phyloP scores from a whole-genome alignment of 257 asterid genomes.

The Misopates orontium region DNA sequence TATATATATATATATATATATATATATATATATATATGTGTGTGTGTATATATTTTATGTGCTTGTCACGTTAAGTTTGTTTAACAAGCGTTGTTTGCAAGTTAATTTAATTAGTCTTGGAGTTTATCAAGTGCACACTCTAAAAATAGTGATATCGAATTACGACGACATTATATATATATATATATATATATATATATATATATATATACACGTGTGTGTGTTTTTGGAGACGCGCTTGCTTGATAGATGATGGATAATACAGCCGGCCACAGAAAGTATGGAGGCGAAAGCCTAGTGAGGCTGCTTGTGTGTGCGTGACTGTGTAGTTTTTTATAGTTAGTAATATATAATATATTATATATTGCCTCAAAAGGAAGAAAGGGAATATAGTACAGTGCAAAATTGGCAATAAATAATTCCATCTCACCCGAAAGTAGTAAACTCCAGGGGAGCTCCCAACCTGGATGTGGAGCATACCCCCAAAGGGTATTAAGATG shows the following conservation, averaged over 20 bases:
- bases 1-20: no score
- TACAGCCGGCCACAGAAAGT: constrained; percentile 26
- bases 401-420: not conserved
- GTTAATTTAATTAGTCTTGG: no score
- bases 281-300: not conserved
- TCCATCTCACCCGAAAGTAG: constrained; percentile 34
- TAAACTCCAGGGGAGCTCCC: constrained; percentile 37
- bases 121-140: no score
- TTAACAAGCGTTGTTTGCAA: no score
- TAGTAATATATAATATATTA: not conserved
- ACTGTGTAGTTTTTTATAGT: not conserved
- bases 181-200: no score
- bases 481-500: constrained; percentile 26
- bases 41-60: no score
- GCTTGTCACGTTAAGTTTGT: no score
- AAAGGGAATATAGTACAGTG: not conserved
- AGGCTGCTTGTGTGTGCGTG: not conserved
- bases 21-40: no score
- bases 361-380: constrained; percentile 1
- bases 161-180: no score
- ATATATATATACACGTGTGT: not conserved
- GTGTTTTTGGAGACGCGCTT: constrained; percentile 29
- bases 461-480: constrained; percentile 65
- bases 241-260: constrained; percentile 14
- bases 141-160: no score